Evolutionary conservation across 176 grass and related monocot species (phyloP), one percentile per base, ranked within the genome.

Genomic region (Cenchrus fungigraminus): DNA sequence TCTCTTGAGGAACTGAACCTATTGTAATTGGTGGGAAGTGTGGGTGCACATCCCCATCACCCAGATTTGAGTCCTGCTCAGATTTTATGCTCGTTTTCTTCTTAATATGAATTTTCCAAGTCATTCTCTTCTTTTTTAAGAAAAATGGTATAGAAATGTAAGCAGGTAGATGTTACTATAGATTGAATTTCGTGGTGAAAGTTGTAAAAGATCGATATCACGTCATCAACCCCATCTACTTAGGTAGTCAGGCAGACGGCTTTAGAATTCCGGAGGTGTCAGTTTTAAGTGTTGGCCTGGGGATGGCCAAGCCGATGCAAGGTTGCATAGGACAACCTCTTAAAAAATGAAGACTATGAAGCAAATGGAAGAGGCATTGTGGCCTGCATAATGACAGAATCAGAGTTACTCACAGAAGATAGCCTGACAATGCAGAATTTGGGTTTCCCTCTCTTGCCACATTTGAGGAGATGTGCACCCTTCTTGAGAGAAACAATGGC

Each of bases 381-480:
- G 22, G 53, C 43, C 20, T 76, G 31, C 6, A 88, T 79, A 88
- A 81, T 68, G 70, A 64, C 9, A 71, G 58, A 79, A 47, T 59
- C 55, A 89, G 78, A 91, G 74, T n/a, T 68, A 89, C 97, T 91
- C 45, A 99, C 92, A 80, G 74, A 75, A 65, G 97, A 96, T 51
- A 99, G 86, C 71, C 94, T 91, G 76, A 96, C 91, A 49, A 82
- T 86, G 72, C 94, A 91, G 74, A 99, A 92, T 89, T 90, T 99
- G 45, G 93, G 92, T 70, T 96, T 99, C 65, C 97, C 94, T 85
- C 94, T 92, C 90, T 92, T 99, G 68, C 91, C 92, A 70, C 94
- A 97, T 87, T 99, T 99, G 42, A 99, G 90, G 49, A 99, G 88
- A 91, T 96, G 86, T 76, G 93, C 88, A 16, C 97, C 91, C 78